Conservation (phyloP, 495 filamentous ascomycete species). For the Daldinia loculata region DNA sequence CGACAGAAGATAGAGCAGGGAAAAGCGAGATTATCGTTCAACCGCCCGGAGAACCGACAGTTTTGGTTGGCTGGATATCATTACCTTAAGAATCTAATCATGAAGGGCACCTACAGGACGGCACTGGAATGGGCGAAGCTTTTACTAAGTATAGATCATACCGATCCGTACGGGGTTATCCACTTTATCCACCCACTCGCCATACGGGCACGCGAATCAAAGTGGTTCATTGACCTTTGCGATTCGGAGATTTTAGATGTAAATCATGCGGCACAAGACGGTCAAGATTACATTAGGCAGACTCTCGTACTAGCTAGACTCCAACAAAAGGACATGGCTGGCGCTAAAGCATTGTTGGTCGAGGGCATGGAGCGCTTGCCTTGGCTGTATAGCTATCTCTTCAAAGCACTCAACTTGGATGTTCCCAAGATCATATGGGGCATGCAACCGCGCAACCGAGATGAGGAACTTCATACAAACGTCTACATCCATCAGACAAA, state of each 20-base stretch:
- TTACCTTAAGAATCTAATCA: conserved; percentile 81
- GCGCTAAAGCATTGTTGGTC: conserved; percentile 68
- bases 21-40: conserved; percentile 79
- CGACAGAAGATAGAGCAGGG: conserved; percentile 77
- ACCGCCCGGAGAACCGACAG: conserved; percentile 84
- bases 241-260: conserved; percentile 63
- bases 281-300: conserved; percentile 69
- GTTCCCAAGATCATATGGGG: conserved; percentile 85
- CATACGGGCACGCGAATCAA: conserved; percentile 77
- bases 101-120: conserved; percentile 93
- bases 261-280: conserved; percentile 29
- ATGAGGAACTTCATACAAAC: conserved; percentile 77
- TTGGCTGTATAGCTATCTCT: conserved; percentile 82
- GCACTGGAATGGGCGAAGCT: conserved; percentile 93
- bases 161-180: conserved; percentile 83
- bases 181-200: conserved; percentile 84
- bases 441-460: conserved; percentile 67
- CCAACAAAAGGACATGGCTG: conserved; percentile 69
- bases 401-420: conserved; percentile 76
- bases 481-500: conserved; percentile 83
- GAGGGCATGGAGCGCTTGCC: conserved; percentile 75
- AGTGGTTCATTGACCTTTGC: conserved; percentile 77
- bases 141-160: conserved; percentile 76
- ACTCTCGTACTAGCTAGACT: conserved; percentile 77
- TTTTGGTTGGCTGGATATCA: conserved; percentile 90